These are phyloP conservation scores for Fomitopsis schrenkii DNA, from an alignment of 1,284 basidiomycete species.

Conservation along the genomic window DNA sequence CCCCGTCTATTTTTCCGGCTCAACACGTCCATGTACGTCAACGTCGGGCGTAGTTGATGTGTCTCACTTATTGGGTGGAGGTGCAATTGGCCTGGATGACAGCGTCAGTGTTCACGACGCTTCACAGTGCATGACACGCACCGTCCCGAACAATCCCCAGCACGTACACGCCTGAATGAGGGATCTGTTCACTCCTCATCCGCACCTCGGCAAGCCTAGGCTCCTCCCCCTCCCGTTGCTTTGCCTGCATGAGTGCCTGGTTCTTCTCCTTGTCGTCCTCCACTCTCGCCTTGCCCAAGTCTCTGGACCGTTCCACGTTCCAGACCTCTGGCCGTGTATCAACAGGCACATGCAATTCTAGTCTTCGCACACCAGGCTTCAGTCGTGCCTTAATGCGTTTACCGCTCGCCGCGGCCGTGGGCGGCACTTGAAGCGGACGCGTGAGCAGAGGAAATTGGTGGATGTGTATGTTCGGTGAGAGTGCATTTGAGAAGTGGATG, in stretches of 20 bases:
- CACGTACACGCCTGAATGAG: conserved; percentile 61
- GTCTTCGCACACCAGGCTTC: conserved; percentile 54
- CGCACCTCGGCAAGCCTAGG: conserved; percentile 63
- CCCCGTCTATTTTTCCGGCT: conserved; percentile 55
- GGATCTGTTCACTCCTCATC: conserved; percentile 66
- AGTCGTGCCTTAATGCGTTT: conserved; percentile 71
- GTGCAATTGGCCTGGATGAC: conserved; percentile 60
- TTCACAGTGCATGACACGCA: conserved; percentile 26
- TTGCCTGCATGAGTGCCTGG: conserved; percentile 39
- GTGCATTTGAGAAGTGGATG: conserved; percentile 61
- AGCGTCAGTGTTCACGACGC: neutral
- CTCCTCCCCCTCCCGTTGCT: conserved; percentile 46
- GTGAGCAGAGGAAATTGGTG: conserved; percentile 77
- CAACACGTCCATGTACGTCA: conserved; percentile 72
- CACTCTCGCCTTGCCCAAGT: conserved; percentile 55
- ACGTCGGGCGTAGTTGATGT: conserved; percentile 73
- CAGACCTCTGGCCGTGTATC: conserved; percentile 76
- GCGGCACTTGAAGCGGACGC: conserved; percentile 68
- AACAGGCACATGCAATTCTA: conserved; percentile 75
- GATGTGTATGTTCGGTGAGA: conserved; percentile 61
- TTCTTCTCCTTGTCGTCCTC: conserved; percentile 76
- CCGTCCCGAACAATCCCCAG: conserved; percentile 71
- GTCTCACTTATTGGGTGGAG: conserved; percentile 74
- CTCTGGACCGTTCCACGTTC: conserved; percentile 63
- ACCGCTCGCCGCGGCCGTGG: conserved; percentile 64